phyloP scores from a whole-genome alignment of 495 filamentous ascomycete species.

The Sabuloglossum arenarium region DNA sequence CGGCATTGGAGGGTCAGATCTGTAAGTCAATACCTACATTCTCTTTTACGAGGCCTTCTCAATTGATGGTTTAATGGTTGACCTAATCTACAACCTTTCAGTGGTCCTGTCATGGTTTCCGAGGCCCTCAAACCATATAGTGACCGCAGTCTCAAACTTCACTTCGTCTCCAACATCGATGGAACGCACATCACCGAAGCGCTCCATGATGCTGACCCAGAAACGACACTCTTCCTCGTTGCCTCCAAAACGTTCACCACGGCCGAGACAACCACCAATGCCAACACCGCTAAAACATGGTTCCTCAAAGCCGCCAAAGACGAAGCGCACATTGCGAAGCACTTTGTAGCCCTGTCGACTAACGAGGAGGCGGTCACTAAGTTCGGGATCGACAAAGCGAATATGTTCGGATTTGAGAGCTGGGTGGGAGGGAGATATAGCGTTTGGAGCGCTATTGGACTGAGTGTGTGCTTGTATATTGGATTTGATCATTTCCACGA shows the following conservation, averaged over 20 bases:
- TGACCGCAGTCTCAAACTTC: constrained; percentile 60
- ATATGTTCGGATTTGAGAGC: constrained; percentile 97
- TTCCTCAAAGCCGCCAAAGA: constrained; percentile 79
- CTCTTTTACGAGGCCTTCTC: not conserved
- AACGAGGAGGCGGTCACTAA: constrained; percentile 90
- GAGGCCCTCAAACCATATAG: constrained; percentile 92
- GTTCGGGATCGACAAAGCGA: constrained; percentile 91
- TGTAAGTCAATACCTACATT: constrained; percentile 34
- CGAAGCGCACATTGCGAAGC: constrained; percentile 63
- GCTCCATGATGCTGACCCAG: constrained; percentile 67
- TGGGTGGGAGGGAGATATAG: constrained; percentile 98
- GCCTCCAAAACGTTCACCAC: constrained; percentile 99
- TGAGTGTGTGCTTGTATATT: constrained; percentile 84
- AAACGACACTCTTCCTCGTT: constrained; percentile 93
- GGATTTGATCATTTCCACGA: constrained; percentile 94
- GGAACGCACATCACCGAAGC: constrained; percentile 96
- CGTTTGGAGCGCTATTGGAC: constrained; percentile 94
- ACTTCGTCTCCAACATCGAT: constrained; percentile 99
- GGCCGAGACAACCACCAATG: constrained; percentile 90
- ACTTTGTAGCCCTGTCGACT: constrained; percentile 95
- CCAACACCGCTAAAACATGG: constrained; percentile 90
- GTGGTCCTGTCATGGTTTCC: constrained; percentile 94
- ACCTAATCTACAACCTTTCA: constrained; percentile 16
- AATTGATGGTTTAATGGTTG: not conserved
- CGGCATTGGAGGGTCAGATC: constrained; percentile 93